phyloP scores from a whole-genome alignment of 164 flowering plant genomes.

The Amborella trichopoda region DNA sequence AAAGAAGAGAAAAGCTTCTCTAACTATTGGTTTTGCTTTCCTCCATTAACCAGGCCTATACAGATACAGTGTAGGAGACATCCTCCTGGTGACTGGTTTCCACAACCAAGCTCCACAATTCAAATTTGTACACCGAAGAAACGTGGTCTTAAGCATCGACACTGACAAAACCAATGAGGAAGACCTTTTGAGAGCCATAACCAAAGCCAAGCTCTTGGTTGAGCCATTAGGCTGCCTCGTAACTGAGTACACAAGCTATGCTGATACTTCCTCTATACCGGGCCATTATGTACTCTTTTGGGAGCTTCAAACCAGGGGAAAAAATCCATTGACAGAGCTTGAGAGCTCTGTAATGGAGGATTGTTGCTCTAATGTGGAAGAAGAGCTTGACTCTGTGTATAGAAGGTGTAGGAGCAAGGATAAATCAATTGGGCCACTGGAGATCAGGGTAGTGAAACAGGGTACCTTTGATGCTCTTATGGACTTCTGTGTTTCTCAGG shows the following conservation, averaged over 20 bases:
- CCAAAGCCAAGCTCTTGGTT: conserved; percentile 27
- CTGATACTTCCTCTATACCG: conserved; percentile 47
- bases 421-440: conserved; percentile 60
- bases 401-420: conserved; percentile 45
- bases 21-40: conserved; percentile 3
- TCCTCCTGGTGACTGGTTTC: conserved; percentile 55
- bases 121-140: conserved; percentile 45
- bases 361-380: conserved; percentile 43
- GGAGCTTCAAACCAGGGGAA: conserved; percentile 27
- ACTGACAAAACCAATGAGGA: conserved; percentile 57
- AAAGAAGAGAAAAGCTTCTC: too few species aligned
- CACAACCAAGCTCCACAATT: conserved; percentile 63
- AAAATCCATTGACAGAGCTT: conserved; percentile 10
- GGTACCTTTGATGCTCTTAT: conserved; percentile 62
- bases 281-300: conserved; percentile 62
- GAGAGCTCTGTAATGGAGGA: conserved; percentile 28
- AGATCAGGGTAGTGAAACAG: conserved; percentile 40
- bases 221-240: conserved; percentile 32
- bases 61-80: conserved; percentile 57
- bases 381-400: conserved; percentile 57
- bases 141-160: conserved; percentile 56
- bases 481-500: conserved; percentile 47
- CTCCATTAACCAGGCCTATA: conserved; percentile 63
- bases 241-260: conserved; percentile 51
- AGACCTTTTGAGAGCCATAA: conserved; percentile 49